Base-by-base conservation (phyloP, 1,139 yeast genomes). In the Blastobotrys malaysiensis region DNA sequence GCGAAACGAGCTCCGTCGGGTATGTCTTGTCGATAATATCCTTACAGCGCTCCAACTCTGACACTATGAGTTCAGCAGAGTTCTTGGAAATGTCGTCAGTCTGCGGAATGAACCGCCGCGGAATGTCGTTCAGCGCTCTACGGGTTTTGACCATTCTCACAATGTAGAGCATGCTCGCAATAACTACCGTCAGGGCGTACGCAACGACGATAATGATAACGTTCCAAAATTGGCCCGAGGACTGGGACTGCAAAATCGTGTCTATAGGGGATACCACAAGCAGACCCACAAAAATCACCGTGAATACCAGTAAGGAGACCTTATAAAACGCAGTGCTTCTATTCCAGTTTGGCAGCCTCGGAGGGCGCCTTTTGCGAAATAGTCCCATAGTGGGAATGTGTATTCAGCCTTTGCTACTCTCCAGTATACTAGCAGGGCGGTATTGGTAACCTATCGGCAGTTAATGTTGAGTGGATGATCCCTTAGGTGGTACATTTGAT, bases 201-300 rank as follows among this genome's bases (percentile, higher is more conserved):
- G 86, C 89, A 50, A 83, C 81, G 19, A 88, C 82, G 39, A 90
- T 90, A 60, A 87, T 85, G 60, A 87, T 83, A 16, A 86, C 79
- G 66, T 88, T 86, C 69, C 88, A 71, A 9, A 78, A 83, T 59
- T 80, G 81, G 55, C 80, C 80, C 19, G 79, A 72, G 1, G 81
- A 71, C 46, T 78, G 73, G 1, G 91, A 83, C 68, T 85, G 91
- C 1, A 81, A 80, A 57, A 86, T 78, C 49, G 86, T 83, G 69
- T 88, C 95, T n/a, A 86, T 77, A 1, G 90, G 90, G 0, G 90
- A 78, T 6, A 84, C 87, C 2, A 84, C 74, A 9, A 84, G 73
- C 56, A 87, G 78, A 1, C 82, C 86, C 36, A 81, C 65, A 49
- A 81, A 73, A 24, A 83, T 63, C 3, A 81, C 62, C 46, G 82